Evolutionary conservation across 2,329 filamentous ascomycete species (phyloP), one percentile per base, ranked within the genome.

Genomic region (Geosmithia morbida): DNA sequence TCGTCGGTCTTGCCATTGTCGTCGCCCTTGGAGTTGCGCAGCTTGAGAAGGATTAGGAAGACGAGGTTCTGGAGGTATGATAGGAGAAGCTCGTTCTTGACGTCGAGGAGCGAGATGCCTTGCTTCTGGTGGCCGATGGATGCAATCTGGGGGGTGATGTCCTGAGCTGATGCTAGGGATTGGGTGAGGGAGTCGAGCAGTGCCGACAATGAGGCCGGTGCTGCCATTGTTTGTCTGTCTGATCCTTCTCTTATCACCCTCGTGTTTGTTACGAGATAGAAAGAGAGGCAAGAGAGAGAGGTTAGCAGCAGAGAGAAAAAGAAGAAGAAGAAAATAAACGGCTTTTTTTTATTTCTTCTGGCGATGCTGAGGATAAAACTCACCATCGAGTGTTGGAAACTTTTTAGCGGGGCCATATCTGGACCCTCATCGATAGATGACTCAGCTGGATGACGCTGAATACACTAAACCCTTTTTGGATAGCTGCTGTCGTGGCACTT

Each of bases 11-110:
- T 26, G 2, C 54, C 50, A 10, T 56, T 51, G 2, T 52, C 48
- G 20, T 54, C 53, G 0, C 55, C 48, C 49, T 63, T 66, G 5
- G 62, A 53, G 59, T 80, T 79, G 49, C 86, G 79, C 18, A 97
- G 65, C 58, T 94, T 90, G 39, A 94, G 66, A 2, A 95, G 69
- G 43, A 94, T 83, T 41, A 95, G 69, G 55, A 94, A 94, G 43
- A 92, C 86, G 3, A 97, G 78, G 57, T 95, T 94, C 58, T 98
- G 90, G 0, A 98, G 73, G 65, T 98, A 98, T 3, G 90, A 90
- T 40, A 98, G 80, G 17, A 98, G 80, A n/a, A 98, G 75, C 61
- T 98, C 92, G 66, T 94, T 97, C 69, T 98, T 98, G 53, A 87
- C 81, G 60, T 97, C 88, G 57, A 98, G 81, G 1, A 98, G 79